Conservation (phyloP, 371 early-diverging fungal species). For the Synchytrium microbalum region DNA sequence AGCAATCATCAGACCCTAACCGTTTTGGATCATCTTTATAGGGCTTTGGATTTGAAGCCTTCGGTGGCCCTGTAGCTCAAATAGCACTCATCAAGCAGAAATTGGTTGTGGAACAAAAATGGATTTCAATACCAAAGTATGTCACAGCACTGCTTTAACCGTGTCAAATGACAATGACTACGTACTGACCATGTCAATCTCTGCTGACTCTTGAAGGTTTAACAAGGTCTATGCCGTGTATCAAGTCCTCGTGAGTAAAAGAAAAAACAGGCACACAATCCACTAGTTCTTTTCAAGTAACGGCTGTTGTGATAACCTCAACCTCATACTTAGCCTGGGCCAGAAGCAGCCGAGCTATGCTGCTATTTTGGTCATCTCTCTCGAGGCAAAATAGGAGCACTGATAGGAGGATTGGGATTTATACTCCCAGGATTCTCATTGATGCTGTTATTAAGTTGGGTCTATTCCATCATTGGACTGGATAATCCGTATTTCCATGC, state of each 20-base stretch:
- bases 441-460: slow-evolving; percentile 28
- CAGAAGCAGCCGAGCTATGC: slow-evolving; percentile 44
- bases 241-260: slow-evolving; percentile 30
- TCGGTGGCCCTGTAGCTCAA: slow-evolving; percentile 42
- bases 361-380: slow-evolving; percentile 39
- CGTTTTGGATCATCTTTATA: slow-evolving; percentile 14
- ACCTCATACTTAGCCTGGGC: too few species aligned
- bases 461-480: slow-evolving; percentile 29
- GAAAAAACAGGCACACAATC: too few species aligned
- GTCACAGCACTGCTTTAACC: too few species aligned
- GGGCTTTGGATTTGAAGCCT: slow-evolving; percentile 34
- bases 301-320: too few species aligned
- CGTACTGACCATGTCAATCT: too few species aligned
- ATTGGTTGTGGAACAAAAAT: slow-evolving; percentile 27
- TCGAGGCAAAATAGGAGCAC: slow-evolving; percentile 32
- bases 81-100: slow-evolving; percentile 34
- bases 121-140: slow-evolving; percentile 31
- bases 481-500: slow-evolving; percentile 36
- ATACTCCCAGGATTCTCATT: slow-evolving; percentile 33
- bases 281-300: too few species aligned
- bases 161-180: too few species aligned
- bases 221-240: slow-evolving; percentile 40
- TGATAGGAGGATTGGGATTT: slow-evolving; percentile 37
- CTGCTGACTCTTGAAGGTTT: slow-evolving; percentile 23
- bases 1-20: too few species aligned